Evolutionary conservation across 2,329 filamentous ascomycete species (phyloP), one percentile per base, ranked within the genome.

Genomic region (Diaporthe vaccinii): DNA sequence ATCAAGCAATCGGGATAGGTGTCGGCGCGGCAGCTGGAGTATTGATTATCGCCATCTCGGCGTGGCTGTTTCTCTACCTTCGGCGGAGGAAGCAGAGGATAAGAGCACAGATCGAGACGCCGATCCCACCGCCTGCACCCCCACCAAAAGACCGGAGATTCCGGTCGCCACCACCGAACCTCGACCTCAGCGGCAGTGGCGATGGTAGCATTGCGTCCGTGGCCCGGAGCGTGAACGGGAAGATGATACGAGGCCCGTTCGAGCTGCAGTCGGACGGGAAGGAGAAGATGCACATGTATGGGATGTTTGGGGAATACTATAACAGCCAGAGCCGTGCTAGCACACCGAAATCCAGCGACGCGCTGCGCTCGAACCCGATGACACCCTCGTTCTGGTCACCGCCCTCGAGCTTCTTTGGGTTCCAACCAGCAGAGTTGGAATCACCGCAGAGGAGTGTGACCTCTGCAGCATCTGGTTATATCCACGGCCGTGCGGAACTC

Each of bases 1-100:
- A 75, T 6, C 74, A 79, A 34, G 78, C 77, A 44, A 76, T 80
- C 36, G 80, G 80, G 28, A 81, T 81, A 68, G 79, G 75, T 15
- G 72, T 81, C 46, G 80, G 80, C n/a, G 78, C 78, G 9, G 80
- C 73, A 12, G 76, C 77, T 4, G 77, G 57, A 15, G 77, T 72
- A n/a, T 75, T 82, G 22, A 57, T 80, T 17, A 28, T 78, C 9
- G 73, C 74, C 25, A 62, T 77, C 51, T 44, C 62, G 15, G 67
- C 79, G 39, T 74, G 74, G 20, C 69, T 80, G 67, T 78, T 78
- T 49, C 72, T 79, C 70, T 79, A 77, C 59, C 65, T 79, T 28
- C 79, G 79, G 12, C 58, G 78, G 71, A 75, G 78, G 58, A 79
- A 77, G 76, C 62, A 73, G 62, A 71, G 41, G 41, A 69, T 51